phyloP scores from a whole-genome alignment of 129 eudicot genomes.

The Arctium lappa region DNA sequence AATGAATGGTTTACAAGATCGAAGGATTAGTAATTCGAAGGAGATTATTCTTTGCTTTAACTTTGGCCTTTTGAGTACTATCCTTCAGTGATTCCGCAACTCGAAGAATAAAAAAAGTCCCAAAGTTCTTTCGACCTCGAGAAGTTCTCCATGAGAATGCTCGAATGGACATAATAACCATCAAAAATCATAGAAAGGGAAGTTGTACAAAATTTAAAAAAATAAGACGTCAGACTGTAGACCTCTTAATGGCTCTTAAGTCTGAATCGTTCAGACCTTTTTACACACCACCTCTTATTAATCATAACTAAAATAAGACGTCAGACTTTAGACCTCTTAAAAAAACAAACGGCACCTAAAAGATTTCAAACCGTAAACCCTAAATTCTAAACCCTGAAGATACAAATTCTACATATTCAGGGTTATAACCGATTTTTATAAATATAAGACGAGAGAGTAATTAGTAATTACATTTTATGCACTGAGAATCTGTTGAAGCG shows the following conservation, averaged over 20 bases:
- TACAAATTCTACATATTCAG: neutral
- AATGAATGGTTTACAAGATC: neutral
- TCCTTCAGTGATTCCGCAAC: neutral
- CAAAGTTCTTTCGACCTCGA: neutral
- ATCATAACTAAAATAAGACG: too few relatives aligned
- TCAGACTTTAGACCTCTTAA: too few relatives aligned
- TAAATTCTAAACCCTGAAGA: neutral
- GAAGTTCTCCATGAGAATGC: neutral
- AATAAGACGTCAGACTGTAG: too few relatives aligned
- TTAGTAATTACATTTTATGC: neutral
- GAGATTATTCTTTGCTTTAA: neutral
- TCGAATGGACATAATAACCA: neutral
- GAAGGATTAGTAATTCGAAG: neutral
- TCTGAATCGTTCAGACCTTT: too few relatives aligned
- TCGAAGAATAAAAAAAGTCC: neutral
- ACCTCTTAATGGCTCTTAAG: too few relatives aligned
- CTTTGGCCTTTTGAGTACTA: too few relatives aligned
- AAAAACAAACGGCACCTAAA: neutral
- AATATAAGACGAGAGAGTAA: neutral
- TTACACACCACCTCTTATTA: too few relatives aligned
- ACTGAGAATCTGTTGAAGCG: constrained; percentile 22
- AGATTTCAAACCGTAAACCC: neutral
- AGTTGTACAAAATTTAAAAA: neutral
- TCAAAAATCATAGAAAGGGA: too few relatives aligned
- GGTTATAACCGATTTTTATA: neutral